Base-by-base conservation (phyloP, 345 rosid genomes). In the Gossypium longicalyx region DNA sequence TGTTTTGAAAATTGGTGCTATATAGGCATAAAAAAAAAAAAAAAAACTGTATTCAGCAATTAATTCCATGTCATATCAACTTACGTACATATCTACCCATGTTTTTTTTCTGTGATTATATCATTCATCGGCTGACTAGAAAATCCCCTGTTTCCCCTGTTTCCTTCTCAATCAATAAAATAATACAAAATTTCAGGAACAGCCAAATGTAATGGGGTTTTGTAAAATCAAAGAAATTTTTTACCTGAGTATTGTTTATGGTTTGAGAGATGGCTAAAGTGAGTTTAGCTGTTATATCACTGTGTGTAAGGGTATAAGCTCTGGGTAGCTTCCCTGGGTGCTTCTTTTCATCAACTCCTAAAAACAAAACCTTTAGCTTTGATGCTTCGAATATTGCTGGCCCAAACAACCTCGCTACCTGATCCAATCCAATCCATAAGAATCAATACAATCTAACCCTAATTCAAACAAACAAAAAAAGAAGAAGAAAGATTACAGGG, bases 301-400 rank as follows among this genome's bases (percentile, higher is more conserved):
- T 92, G 19, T 95, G 99, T 7, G 99, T 95, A 2, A 95, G 94
- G 12, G 99, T 95, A 61, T 93, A 95, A 75, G 99, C 87, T 77
- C 99, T 92, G 12, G 98, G 96, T 9, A 95, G 82, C 64, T 89
- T 87, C 82, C 93, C 90, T 43, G 98, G 98, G 68, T 94, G 97
- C 79, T 88, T 92, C 88, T 87, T 80, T 75, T 92, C 96, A 79
- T 92, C 99, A 60, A 89, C 94, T 47, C 99, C 99, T 69, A 95
- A 77, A 72, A 92, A 91, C 78, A 88, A 64, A 57, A 95, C 99
- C 82, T 91, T 95, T 76, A 95, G 78, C 82, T 95, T 95, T 67
- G 99, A 93, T 12, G 97, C 91, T 82, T 95, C 98, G 80, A 95
- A 95, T 62, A 95, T 90, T 10, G 99, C 89, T 27, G 98, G 99